Base-by-base conservation (phyloP, 805 yeast species). In the Saccharomyces jurei region DNA sequence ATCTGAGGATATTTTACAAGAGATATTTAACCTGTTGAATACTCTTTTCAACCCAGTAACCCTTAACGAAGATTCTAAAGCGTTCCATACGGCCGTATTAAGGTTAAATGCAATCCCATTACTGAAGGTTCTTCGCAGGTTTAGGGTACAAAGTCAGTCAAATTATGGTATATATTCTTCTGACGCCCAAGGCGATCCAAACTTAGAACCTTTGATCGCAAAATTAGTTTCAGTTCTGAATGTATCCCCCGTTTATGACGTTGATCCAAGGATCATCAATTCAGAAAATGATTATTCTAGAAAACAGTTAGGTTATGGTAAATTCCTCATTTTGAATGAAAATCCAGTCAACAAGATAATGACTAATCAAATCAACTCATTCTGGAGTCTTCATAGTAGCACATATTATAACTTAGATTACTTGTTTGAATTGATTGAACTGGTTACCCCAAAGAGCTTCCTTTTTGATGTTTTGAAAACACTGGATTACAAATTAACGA, bases 11-110 rank as follows among this genome's bases (percentile, higher is more conserved):
- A 28, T 72, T 50, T 53, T 64, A 17, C 71, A 71, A 9, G 66
- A 72, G 3, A 60, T 79, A 5, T 68, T 76, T 29, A 71, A 61
- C 11, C 58, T 79, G 17, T 52, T 80, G 25, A 74, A 73, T 47
- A 67, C 75, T 0, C 60, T 81, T 14, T 62, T 78, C 2, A 64
- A 71, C 21, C 81, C 82, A 1, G 58, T 70, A 6, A 71, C 77
- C 1, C 56, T 77, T 1, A 73, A 78, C 51, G 79, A 76, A 25
- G 82, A 79, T 28, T 74, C 81, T 0, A 67, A 68, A 30, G 69
- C 75, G 17, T 69, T 79, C 41, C 81, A 78, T 58, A 69, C 67
- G 36, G 66, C 76, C 0, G 72, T 78, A 1, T 52, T 79, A 41
- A 61, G 69, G 48, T 50, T 69, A 8, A 67, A 66, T 56, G 64